phyloP scores from a whole-genome alignment of 805 yeast genomes.

The Metschnikowia reukaufii region DNA sequence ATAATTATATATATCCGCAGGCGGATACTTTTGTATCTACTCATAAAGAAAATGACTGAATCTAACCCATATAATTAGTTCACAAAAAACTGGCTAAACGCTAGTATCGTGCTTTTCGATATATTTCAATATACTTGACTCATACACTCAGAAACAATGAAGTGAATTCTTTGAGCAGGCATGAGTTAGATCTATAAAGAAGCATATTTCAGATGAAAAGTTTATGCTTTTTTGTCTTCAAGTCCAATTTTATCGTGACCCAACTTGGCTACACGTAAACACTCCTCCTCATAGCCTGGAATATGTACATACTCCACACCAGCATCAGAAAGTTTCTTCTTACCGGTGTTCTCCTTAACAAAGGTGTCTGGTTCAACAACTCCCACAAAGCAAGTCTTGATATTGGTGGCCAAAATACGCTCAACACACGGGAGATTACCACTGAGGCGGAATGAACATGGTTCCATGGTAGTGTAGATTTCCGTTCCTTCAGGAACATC shows the following conservation, averaged over 20 bases:
- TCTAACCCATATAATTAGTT: no score
- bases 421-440: slow-evolving; percentile 90
- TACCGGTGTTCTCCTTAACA: slow-evolving; percentile 73
- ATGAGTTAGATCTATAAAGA: no score
- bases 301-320: slow-evolving; percentile 75
- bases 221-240: not conserved
- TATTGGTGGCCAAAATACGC: slow-evolving; percentile 58
- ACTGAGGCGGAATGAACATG: slow-evolving; percentile 84
- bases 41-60: no score
- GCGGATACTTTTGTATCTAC: no score
- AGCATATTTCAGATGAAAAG: no score
- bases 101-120: no score
- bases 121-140: no score
- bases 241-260: slow-evolving; percentile 53
- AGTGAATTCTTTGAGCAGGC: no score
- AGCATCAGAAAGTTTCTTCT: slow-evolving; percentile 47
- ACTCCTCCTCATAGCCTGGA: slow-evolving; percentile 77
- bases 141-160: no score
- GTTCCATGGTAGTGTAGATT: slow-evolving; percentile 95
- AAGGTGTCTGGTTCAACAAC: slow-evolving; percentile 88
- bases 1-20: no score
- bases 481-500: slow-evolving; percentile 74
- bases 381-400: slow-evolving; percentile 84
- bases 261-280: slow-evolving; percentile 65
- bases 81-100: no score